phyloP scores from a whole-genome alignment of 1,139 yeast genomes.

The Hanseniaspora uvarum region DNA sequence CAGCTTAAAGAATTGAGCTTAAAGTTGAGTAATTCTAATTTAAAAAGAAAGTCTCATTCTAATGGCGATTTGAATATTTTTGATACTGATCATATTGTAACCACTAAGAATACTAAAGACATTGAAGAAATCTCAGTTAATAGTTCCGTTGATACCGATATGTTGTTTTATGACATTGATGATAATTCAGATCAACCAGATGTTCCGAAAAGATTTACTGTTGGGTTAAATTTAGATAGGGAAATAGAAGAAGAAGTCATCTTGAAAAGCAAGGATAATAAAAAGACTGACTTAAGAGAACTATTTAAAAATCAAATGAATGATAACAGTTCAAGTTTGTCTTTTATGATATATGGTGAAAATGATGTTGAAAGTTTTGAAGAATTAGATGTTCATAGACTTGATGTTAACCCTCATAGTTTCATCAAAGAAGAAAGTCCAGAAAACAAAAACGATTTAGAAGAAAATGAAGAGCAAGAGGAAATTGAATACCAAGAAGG shows the following conservation, averaged over 20 bases:
- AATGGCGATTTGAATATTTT: neutral
- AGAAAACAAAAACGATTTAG: slow-evolving; percentile 7
- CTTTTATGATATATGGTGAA: slow-evolving; percentile 11
- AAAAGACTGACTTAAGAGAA: slow-evolving; percentile 12
- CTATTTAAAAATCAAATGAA: slow-evolving; percentile 11
- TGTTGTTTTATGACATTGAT: slow-evolving; percentile 7
- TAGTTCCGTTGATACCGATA: slow-evolving; percentile 10
- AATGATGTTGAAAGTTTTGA: slow-evolving; percentile 4
- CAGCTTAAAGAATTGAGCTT: slow-evolving; percentile 24
- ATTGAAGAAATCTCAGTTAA: neutral
- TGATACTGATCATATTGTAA: neutral
- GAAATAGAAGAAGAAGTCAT: neutral
- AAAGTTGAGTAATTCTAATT: slow-evolving; percentile 7
- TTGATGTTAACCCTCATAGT: slow-evolving; percentile 18
- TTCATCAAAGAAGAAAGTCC: slow-evolving; percentile 18
- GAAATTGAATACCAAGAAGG: neutral
- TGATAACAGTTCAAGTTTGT: neutral
- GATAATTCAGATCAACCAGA: neutral
- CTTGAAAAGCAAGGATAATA: neutral
- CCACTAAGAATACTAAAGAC: neutral
- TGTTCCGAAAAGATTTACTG: slow-evolving; percentile 12
- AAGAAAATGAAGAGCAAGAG: slow-evolving; percentile 17
- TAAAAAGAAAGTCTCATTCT: slow-evolving; percentile 1
- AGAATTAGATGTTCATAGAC: slow-evolving; percentile 17
- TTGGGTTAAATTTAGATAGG: slow-evolving; percentile 5